Evolutionary conservation across 495 filamentous ascomycete genomes (phyloP), one percentile per base, ranked within the genome.

Genomic region (Hapsidospora chrysogenum): DNA sequence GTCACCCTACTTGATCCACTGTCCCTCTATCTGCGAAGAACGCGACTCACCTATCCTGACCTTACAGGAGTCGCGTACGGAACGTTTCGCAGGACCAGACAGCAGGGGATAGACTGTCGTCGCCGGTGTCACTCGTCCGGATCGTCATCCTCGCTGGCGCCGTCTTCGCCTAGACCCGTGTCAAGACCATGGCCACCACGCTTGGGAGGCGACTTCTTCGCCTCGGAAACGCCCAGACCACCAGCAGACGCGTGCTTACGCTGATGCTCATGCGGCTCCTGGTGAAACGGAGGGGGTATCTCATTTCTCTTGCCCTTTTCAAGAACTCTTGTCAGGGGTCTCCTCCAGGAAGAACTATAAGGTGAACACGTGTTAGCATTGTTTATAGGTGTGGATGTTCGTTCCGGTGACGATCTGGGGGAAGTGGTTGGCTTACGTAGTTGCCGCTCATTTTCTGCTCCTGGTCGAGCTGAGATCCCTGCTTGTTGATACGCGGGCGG

Each of bases 401-500:
- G n/a, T n/a, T n/a, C n/a, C n/a, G n/a, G n/a, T n/a, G n/a, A n/a
- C n/a, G n/a, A n/a, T n/a, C n/a, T n/a, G n/a, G n/a, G n/a, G n/a
- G n/a, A n/a, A n/a, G n/a, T n/a, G n/a, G n/a, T n/a, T n/a, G n/a
- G n/a, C 76, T 70, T 68, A 83, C 78, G 64, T 79, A 96, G 60
- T 95, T 96, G 42, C 89, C 89, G 43, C 53, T 61, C 47, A 85
- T 46, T 71, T 97, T 97, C 67, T 97, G 89, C 51, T 95, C 89
- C 53, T 94, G 85, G 56, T 97, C 89, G 44, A 94, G 63, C 60
- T 96, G 92, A 53, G 78, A 85, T 54, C 92, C 75, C 47, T 74
- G 61, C 71, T 97, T 97, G 72, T 97, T 97, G 70, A 97, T 97
- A 55, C 92, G 80, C 28, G 92, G 89, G 21, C 89, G 72, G 66